Base-by-base conservation (phyloP, 106 monocot genomes). In the Iris macrosiphon region DNA sequence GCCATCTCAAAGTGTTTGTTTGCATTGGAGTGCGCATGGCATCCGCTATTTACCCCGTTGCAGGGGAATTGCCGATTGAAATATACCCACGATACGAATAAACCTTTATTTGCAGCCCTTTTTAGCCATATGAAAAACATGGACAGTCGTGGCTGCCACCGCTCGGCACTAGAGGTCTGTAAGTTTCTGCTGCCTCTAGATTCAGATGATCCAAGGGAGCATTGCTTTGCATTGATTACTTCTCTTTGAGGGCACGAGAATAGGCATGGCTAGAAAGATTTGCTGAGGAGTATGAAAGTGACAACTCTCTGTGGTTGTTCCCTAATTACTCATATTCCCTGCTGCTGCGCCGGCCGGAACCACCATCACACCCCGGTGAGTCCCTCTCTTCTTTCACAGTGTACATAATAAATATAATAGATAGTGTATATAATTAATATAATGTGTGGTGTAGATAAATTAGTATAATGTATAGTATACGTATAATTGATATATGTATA, bases 21-120 rank as follows among this genome's bases (percentile, higher is more conserved):
- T 66, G 98, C 90, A 19, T 57, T 98, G 28, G 98, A 98, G 48
- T 98, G 83, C 64, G 90, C 98, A 57, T 98, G 90, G 78, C 91
- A 87, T 66, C 91, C 98, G 43, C 46, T 80, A 6, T 99, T 95
- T 69, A 74, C 23, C 25, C 79, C 89, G 2, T 33, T 79, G 37
- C 75, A 71, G 6, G 74, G 83, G 10, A 87, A 83, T 55, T 86
- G 72, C 58, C 79, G 65, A 43, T 48, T 98, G 42, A 83, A 87
- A 44, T 99, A 75, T 70, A 60, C 30, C 35, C 87, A 91, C 50
- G 87, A 84, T 48, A 67, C 76, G 56, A 99, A 99, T 57, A 90
- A 91, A 56, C 86, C 87, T 51, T 31, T 99, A 1, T 99, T 91
- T 59, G 64, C 80, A 27, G 98, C 91, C 28, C 87, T 99, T 61